Conservation (phyloP, 495 filamentous ascomycete species). For the Xylaria cubensis region DNA sequence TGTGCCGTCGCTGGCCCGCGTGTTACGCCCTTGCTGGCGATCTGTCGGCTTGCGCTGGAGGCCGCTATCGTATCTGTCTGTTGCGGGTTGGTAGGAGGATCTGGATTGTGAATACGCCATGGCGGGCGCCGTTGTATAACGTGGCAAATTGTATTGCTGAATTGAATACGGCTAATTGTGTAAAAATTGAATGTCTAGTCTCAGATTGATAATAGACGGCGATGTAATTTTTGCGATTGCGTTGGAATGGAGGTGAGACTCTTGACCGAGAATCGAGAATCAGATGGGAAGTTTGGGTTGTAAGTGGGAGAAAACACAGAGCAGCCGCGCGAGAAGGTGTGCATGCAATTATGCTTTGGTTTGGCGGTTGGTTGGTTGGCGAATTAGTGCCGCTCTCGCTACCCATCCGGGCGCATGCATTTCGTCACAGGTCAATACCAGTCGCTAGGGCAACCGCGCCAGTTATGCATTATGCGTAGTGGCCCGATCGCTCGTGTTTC, state of each 20-base stretch:
- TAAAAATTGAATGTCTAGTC: slow-evolving; percentile 4
- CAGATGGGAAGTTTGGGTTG: slow-evolving; percentile 20
- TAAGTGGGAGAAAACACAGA: slow-evolving; percentile 26
- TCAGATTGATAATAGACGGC: slow-evolving; percentile 19
- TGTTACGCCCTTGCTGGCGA: slow-evolving; percentile 52
- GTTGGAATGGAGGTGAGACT: slow-evolving; percentile 40
- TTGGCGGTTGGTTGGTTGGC: slow-evolving; percentile 35
- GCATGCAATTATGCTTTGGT: slow-evolving; percentile 16
- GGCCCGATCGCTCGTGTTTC: not conserved
- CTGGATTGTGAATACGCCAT: slow-evolving; percentile 56
- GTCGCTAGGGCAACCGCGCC: slow-evolving; percentile 39
- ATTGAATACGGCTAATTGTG: slow-evolving; percentile 11
- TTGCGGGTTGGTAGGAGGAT: slow-evolving; percentile 48
- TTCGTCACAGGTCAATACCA: slow-evolving; percentile 44
- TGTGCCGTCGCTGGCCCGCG: slow-evolving; percentile 70
- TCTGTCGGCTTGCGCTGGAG: slow-evolving; percentile 46
- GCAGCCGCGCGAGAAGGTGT: slow-evolving; percentile 5
- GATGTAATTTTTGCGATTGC: slow-evolving; percentile 6
- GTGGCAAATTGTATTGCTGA: slow-evolving; percentile 20
- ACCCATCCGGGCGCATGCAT: slow-evolving; percentile 32
- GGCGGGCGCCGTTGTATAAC: slow-evolving; percentile 23
- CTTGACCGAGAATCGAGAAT: slow-evolving; percentile 31
- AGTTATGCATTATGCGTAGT: not conserved
- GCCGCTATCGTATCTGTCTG: slow-evolving; percentile 49
- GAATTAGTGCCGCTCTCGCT: slow-evolving; percentile 18